Conservation (phyloP, 169 alveolate species). For the Eimeria maxima region DNA sequence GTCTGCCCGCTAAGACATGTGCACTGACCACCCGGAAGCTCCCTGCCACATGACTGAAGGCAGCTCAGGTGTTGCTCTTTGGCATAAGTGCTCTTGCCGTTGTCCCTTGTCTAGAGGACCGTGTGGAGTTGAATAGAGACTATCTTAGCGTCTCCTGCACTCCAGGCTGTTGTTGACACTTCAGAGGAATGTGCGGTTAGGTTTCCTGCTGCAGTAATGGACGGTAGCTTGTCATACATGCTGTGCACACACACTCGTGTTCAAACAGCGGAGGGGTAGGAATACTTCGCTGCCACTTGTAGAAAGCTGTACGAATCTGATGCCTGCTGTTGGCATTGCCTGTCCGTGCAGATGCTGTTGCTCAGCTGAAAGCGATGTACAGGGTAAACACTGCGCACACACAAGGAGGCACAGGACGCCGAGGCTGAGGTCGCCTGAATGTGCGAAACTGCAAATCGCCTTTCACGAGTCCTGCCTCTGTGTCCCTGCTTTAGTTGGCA, state of each 20-base stretch:
- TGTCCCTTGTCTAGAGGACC: not conserved
- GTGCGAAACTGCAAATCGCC: too few species aligned
- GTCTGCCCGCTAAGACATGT: not conserved
- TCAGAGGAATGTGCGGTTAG: not conserved
- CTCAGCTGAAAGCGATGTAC: too few species aligned
- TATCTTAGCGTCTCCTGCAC: not conserved
- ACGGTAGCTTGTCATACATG: not conserved
- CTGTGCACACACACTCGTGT: not conserved
- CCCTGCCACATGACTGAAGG: not conserved
- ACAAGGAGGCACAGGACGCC: not conserved
- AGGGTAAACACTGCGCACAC: too few species aligned
- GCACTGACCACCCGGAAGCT: not conserved
- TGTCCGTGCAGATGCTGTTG: not conserved
- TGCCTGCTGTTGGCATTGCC: slow-evolving; percentile 6
- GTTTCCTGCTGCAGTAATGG: not conserved
- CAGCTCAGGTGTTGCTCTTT: not conserved
- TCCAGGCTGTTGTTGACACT: not conserved
- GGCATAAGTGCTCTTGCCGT: not conserved
- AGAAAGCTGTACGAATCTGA: not conserved
- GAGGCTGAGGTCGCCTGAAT: not conserved
- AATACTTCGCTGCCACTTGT: not conserved
- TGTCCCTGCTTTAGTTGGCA: too few species aligned
- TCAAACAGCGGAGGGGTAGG: not conserved
- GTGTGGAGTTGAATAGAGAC: not conserved
- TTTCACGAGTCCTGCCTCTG: too few species aligned